These are phyloP conservation scores for Xylaria cubensis DNA, from an alignment of 495 filamentous ascomycete species.

Conservation along the genomic window DNA sequence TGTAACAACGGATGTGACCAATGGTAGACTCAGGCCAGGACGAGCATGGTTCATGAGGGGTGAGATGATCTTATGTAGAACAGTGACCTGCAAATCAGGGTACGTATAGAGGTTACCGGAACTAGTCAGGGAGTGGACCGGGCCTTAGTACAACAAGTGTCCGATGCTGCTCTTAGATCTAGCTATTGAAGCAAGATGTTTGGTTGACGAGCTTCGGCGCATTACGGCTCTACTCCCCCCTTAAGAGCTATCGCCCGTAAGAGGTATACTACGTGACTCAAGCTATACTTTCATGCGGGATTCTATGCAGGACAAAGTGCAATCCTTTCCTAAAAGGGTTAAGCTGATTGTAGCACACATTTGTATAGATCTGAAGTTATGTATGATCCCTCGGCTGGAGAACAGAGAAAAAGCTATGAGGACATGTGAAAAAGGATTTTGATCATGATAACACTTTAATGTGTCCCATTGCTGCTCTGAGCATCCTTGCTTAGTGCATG, in stretches of 20 bases:
- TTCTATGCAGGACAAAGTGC: background rate
- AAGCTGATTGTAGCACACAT: background rate
- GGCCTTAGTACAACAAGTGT: conserved; percentile 2
- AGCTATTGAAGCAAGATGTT: background rate
- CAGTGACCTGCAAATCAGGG: background rate
- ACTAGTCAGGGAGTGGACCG: background rate
- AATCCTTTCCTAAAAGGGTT: background rate
- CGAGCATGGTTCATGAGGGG: conserved; percentile 7
- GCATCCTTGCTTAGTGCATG: background rate
- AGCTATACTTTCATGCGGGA: background rate
- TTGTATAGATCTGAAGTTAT: background rate
- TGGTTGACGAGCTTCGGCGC: background rate
- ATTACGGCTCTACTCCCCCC: conserved; percentile 14
- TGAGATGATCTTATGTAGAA: background rate
- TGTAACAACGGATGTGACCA: background rate
- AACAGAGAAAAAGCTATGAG: background rate
- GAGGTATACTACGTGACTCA: too few relatives aligned
- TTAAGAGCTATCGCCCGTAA: background rate
- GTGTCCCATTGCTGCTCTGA: background rate
- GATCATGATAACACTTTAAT: background rate
- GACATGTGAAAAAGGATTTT: conserved; percentile 10
- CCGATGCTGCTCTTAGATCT: background rate
- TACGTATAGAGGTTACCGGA: too few relatives aligned
- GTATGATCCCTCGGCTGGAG: conserved; percentile 6
- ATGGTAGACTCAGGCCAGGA: background rate